A percentile compares a stretch with the other conserved stretches of the same genome.
These are phyloP conservation scores for Funneliformis mosseae DNA, from an alignment of 192 early-diverging fungal species.

Conservation along the genomic window DNA sequence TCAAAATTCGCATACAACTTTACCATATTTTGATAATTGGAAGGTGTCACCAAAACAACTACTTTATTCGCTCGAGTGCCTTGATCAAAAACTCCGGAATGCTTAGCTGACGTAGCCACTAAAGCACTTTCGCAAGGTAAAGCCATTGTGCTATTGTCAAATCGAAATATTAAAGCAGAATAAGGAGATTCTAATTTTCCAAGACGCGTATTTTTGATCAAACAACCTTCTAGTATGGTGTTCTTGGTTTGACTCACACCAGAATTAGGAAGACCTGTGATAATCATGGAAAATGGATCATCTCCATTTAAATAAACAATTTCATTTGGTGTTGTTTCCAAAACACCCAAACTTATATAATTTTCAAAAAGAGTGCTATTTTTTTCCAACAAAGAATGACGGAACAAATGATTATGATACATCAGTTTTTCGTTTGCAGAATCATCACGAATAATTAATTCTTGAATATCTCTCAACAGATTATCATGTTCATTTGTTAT, in stretches of 20 bases:
- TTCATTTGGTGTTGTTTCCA: neutral
- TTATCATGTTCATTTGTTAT: neutral
- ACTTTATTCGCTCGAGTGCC: neutral
- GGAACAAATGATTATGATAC: neutral
- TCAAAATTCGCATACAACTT: neutral
- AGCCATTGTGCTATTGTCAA: neutral
- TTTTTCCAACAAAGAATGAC: neutral
- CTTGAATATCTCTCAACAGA: neutral
- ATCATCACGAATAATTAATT: neutral
- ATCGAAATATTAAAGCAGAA: constrained; percentile 12
- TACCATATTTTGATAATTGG: neutral
- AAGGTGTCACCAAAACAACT: constrained; percentile 6
- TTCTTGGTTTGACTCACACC: neutral
- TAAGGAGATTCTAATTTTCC: neutral
- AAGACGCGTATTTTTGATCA: neutral
- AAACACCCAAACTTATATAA: neutral
- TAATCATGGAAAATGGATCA: neutral
- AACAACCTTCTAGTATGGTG: neutral
- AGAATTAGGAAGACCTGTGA: neutral
- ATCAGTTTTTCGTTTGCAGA: neutral
- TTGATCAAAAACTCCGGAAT: constrained; percentile 2
- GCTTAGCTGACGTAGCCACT: neutral
- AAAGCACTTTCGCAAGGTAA: constrained; percentile 1
- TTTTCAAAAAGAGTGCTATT: neutral
- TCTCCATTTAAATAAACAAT: neutral